These are phyloP conservation scores for Chaetomiaceae sp. DNA, from an alignment of 2,329 filamentous ascomycete genomes.

Conservation along the genomic window DNA sequence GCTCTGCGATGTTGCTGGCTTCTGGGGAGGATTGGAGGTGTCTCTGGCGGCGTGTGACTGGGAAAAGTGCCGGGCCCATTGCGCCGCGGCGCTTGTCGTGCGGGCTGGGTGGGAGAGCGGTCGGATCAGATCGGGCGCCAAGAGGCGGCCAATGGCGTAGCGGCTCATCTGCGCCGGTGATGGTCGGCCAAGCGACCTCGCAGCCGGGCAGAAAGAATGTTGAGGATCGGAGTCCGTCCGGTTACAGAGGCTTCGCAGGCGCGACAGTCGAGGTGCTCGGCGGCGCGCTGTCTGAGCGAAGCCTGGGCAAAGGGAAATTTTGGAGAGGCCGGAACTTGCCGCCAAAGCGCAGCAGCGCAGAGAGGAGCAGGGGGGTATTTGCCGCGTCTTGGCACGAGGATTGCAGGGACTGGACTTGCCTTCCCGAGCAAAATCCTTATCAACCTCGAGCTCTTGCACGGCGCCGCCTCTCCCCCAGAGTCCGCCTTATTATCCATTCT, in stretches of 20 bases:
- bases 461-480: background rate
- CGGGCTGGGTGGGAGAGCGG: constrained; percentile 10
- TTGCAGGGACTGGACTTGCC: constrained; percentile 7
- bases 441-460: constrained; percentile 1
- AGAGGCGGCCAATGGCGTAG: constrained; percentile 21
- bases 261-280: background rate
- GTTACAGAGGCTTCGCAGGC: background rate
- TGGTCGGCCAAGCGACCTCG: background rate
- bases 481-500: constrained; percentile 1
- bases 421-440: constrained; percentile 16
- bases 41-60: constrained; percentile 15
- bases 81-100: constrained; percentile 13
- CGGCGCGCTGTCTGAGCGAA: background rate
- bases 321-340: constrained; percentile 14
- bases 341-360: background rate
- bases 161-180: constrained; percentile 21
- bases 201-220: background rate
- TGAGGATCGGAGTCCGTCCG: background rate
- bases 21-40: background rate
- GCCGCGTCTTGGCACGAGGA: constrained; percentile 19
- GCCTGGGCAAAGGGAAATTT: constrained; percentile 13
- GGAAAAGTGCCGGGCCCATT: constrained; percentile 24
- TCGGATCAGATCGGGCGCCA: constrained; percentile 21
- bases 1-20: background rate
- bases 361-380: constrained; percentile 17